These are phyloP conservation scores for Phytophthora ohioensis DNA, from an alignment of 352 stramenopile species.

Conservation along the genomic window DNA sequence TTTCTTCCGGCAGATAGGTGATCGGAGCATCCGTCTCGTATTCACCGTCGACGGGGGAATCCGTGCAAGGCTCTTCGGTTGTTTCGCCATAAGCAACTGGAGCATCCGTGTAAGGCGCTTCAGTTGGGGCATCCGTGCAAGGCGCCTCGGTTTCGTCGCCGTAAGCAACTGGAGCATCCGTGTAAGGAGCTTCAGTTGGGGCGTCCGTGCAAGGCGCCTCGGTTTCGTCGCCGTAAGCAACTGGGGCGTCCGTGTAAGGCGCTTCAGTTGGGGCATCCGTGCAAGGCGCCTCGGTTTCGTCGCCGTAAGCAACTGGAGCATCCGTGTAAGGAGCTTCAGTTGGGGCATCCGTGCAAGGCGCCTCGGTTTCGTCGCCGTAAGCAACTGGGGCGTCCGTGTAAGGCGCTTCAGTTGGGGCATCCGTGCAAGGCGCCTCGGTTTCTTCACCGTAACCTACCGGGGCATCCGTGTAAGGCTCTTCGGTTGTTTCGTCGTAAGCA, in stretches of 20 bases:
- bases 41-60: background rate
- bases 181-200: background rate
- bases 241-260: background rate
- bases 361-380: background rate
- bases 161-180: background rate
- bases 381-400: background rate
- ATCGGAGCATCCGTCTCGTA: conserved; percentile 12
- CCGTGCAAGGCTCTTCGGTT: conserved; percentile 8
- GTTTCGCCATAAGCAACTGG: background rate
- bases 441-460: background rate
- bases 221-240: background rate
- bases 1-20: conserved; percentile 1
- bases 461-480: background rate
- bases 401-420: background rate
- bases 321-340: no score
- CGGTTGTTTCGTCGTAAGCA: background rate
- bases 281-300: conserved; percentile 3
- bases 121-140: background rate
- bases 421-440: background rate
- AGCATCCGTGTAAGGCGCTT: background rate
- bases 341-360: conserved; percentile 11
- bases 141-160: background rate
- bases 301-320: background rate
- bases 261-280: background rate
- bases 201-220: background rate